Evolutionary conservation across 2,329 filamentous ascomycete species (phyloP), one percentile per base, ranked within the genome.

Genomic region (Colletotrichum musae): DNA sequence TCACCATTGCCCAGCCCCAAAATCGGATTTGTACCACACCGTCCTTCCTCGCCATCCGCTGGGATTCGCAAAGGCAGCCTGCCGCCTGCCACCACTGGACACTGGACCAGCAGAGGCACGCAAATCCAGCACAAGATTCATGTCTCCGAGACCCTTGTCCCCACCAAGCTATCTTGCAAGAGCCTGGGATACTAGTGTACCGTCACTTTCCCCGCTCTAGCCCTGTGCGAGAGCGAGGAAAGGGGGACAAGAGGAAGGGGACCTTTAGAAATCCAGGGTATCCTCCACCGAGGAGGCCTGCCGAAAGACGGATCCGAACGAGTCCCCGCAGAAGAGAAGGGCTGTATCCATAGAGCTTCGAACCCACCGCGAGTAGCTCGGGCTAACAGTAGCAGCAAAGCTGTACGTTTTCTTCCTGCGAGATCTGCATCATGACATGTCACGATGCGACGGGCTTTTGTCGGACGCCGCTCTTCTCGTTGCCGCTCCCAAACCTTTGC

Each of bases 201-300:
- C 21, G 16, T 32, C 36, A 51, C 61, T 41, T 66, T 60, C 61
- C 62, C 62, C 66, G 62, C 66, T 18, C 13, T 15, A 43, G 62
- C 66, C 66, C 66, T 69, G 66, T 69, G 63, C 36, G 32, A 36
- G 32, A 9, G 7, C 32, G 32, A 36, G 32, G 32, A 36, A 36
- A 36, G 32, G 32, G 32, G 58, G 58, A 48, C 56, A 41, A 36
- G 18, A 18, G 18, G 18, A 21, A 56, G 26, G 66, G 66, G 66
- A 66, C 61, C 43, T 60, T n/a, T 5, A 43, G 13, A 43, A 43
- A n/a, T 43, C 16, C 48, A 69, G 66, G 66, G 66, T 69, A 68
- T 39, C 60, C 47, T 58, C 59, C 59, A 64, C 64, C 51, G 28
- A 54, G 15, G 10, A 48, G 43, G 61, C 61, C 66, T 56, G 56